Base-by-base conservation (phyloP, 2,329 filamentous ascomycete species). In the Neurospora sp. region DNA sequence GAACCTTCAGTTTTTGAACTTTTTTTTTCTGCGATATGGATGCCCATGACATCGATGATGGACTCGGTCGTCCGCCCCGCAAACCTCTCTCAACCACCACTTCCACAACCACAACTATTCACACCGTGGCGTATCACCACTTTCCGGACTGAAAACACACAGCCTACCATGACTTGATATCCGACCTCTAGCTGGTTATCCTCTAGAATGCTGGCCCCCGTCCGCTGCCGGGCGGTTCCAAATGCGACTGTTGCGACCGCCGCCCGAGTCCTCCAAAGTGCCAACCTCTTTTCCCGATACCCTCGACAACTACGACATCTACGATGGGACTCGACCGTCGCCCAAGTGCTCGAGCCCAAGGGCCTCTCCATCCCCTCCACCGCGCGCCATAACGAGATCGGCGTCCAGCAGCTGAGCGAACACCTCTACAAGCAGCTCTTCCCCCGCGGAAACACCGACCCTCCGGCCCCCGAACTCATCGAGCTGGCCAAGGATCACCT, bases 371-470 rank as follows among this genome's bases (percentile, higher is more conserved):
- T 86, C 38, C 77, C 81, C 0, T 85, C 87, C 7, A 81, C 86
- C 70, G 84, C 93, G 67, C 89, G 96, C 74, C 93, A 91, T 83
- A 99, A 96, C 81, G 92, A 96, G 75, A 94, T 99, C 76, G 93
- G 93, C 68, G 93, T 99, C 46, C 96, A 99, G 81, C 95, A 98
- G 77, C 84, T 99, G 75, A 97, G 93, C 83, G 85, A 86, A 71
- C 86, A 94, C 82, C 85, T 99, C 66, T 92, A 95, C 79, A 78
- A 87, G 1, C 96, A 98, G 80, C 82, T 99, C 58, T 99, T 99
- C 77, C 88, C 87, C 4, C 81, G 84, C 46, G 82, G 82, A 67
- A 77, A 80, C 72, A 80, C 84, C 11, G 82, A 87, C 3, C 86
- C 91, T 2, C 87, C 92, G 7, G 70, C 74, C 1, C 81, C 87